Percentiles rank a stretch among this genome's conserved stretches.
phyloP scores from a whole-genome alignment of 768 basidiomycete species.

The Leccinum sublutescens region DNA sequence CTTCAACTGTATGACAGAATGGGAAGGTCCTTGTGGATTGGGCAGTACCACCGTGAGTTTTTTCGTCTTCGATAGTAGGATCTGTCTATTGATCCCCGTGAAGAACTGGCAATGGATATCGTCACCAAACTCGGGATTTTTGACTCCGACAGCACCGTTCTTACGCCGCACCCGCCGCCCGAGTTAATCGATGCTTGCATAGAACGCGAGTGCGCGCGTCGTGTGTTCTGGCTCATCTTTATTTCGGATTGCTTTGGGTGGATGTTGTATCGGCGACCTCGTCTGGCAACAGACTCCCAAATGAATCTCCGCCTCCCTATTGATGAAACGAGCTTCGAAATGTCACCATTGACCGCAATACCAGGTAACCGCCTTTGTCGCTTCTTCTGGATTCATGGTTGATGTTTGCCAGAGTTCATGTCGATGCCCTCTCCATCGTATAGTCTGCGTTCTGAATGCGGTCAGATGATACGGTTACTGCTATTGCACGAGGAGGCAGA shows the following conservation, averaged over 20 bases:
- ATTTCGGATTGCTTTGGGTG: slow-evolving; percentile 51
- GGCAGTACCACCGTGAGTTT: slow-evolving; percentile 32
- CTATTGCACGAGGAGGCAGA: slow-evolving; percentile 64
- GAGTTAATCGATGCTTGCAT: slow-evolving; percentile 60
- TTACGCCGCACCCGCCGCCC: slow-evolving; percentile 56
- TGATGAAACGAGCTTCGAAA: slow-evolving; percentile 79
- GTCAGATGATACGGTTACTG: slow-evolving; percentile 70
- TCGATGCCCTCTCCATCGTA: slow-evolving; percentile 60
- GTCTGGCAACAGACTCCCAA: slow-evolving; percentile 41
- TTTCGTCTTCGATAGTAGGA: not conserved
- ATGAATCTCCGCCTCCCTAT: slow-evolving; percentile 68
- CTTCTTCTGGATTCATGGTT: not conserved
- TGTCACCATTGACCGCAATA: slow-evolving; percentile 46
- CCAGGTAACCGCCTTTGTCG: slow-evolving; percentile 25
- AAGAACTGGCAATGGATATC: slow-evolving; percentile 63
- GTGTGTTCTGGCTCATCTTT: slow-evolving; percentile 79
- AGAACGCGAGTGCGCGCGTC: slow-evolving; percentile 76
- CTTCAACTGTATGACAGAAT: slow-evolving; percentile 65
- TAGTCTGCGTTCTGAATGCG: slow-evolving; percentile 55
- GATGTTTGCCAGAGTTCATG: slow-evolving; percentile 55
- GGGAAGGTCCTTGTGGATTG: slow-evolving; percentile 36
- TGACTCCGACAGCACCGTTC: slow-evolving; percentile 57
- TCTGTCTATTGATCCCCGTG: slow-evolving; percentile 23
- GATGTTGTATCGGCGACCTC: slow-evolving; percentile 36
- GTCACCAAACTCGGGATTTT: slow-evolving; percentile 66